Conservation (phyloP, 768 basidiomycete species). For the Sarcodon aspratus region DNA sequence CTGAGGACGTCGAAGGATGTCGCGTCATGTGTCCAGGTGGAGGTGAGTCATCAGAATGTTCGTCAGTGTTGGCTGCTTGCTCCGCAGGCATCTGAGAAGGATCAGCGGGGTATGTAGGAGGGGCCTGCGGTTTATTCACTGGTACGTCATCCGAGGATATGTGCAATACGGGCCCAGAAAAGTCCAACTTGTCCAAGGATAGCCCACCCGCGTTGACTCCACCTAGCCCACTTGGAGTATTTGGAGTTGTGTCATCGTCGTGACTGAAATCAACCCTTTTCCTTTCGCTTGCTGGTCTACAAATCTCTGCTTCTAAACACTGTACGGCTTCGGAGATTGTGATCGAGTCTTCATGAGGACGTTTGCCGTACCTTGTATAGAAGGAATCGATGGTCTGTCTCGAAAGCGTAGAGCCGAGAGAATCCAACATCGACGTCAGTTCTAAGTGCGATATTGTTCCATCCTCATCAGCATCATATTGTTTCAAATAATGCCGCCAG, state of each 20-base stretch:
- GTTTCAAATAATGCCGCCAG: constrained; percentile 80
- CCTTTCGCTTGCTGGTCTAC: constrained; percentile 62
- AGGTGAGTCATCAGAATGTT: too few species aligned
- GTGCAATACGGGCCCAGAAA: constrained; percentile 29
- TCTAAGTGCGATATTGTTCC: constrained; percentile 69
- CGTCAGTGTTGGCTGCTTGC: constrained; percentile 4
- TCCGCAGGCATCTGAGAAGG: constrained; percentile 14
- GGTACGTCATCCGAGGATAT: constrained; percentile 11
- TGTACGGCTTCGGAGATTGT: constrained; percentile 70
- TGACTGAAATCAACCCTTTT: constrained; percentile 43
- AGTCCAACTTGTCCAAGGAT: constrained; percentile 46
- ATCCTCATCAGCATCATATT: constrained; percentile 87
- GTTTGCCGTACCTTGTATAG: constrained; percentile 62
- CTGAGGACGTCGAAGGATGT: constrained; percentile 29
- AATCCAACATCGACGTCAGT: constrained; percentile 91
- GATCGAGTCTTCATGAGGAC: constrained; percentile 56
- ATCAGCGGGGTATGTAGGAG: constrained; percentile 17
- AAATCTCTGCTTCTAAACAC: constrained; percentile 79
- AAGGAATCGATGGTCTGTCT: constrained; percentile 69
- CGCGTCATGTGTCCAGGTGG: constrained; percentile 8
- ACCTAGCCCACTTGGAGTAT: constrained; percentile 33
- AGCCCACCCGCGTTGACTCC: constrained; percentile 23
- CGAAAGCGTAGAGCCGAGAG: constrained; percentile 88
- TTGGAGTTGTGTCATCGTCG: constrained; percentile 33
- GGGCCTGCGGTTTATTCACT: constrained; percentile 38